phyloP scores from a whole-genome alignment of 139 green algal species.

The Limnomonas spitsbergensis region DNA sequence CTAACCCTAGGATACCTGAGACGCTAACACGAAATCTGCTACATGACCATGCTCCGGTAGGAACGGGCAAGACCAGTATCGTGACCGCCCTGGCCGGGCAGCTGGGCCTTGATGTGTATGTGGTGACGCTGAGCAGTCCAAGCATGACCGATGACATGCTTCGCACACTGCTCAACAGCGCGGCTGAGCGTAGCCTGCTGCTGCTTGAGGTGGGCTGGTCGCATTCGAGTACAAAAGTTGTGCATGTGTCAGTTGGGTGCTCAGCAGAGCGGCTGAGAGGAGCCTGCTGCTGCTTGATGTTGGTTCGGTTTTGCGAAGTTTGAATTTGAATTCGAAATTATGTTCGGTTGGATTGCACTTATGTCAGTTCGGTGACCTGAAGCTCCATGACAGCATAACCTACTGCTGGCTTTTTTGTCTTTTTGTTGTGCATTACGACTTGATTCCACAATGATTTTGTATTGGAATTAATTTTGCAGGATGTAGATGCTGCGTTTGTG shows the following conservation, averaged over 20 bases:
- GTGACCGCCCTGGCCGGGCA: slow-evolving; percentile 28
- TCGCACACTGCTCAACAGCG: slow-evolving; percentile 34
- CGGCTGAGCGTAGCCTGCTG: slow-evolving; percentile 9
- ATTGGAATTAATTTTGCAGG: slow-evolving; percentile 37
- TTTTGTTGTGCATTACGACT: neutral
- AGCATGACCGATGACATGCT: slow-evolving; percentile 52
- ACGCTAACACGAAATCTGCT: neutral
- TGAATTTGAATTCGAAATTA: too few relatives aligned
- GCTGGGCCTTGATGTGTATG: slow-evolving; percentile 32
- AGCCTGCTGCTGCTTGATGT: too few relatives aligned
- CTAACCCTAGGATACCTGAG: too few relatives aligned
- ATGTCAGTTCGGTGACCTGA: too few relatives aligned
- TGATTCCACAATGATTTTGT: slow-evolving; percentile 27
- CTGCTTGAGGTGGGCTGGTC: too few relatives aligned
- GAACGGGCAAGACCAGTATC: slow-evolving; percentile 39
- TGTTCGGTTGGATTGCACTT: too few relatives aligned
- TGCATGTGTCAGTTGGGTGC: neutral
- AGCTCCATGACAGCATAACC: too few relatives aligned
- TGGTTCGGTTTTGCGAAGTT: too few relatives aligned
- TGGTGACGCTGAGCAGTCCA: slow-evolving; percentile 41
- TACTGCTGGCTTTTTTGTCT: too few relatives aligned
- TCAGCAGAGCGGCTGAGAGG: too few relatives aligned
- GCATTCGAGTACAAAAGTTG: neutral
- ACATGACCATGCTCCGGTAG: neutral
- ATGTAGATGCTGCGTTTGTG: slow-evolving; percentile 57